Percentiles rank a stretch among this genome's conserved stretches.
Conservation (phyloP, 2,329 filamentous ascomycete genomes). For the Colletotrichum sp. region DNA sequence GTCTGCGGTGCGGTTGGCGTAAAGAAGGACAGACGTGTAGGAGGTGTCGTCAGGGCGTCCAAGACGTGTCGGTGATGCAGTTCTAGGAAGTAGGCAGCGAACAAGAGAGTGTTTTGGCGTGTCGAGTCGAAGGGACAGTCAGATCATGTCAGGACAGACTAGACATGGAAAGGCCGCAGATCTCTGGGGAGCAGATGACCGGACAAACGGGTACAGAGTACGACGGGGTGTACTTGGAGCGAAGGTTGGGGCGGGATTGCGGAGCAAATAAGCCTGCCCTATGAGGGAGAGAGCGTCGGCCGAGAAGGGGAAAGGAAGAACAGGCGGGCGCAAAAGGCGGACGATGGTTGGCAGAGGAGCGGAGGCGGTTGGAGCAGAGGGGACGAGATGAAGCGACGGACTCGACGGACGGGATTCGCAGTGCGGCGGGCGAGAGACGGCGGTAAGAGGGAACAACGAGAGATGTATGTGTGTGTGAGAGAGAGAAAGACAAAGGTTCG, state of each 20-base stretch:
- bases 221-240: background rate
- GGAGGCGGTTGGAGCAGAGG: background rate
- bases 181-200: constrained; percentile 15
- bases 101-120: background rate
- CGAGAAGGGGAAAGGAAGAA: constrained; percentile 13
- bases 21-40: background rate
- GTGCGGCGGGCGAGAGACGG: background rate
- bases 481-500: background rate
- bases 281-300: background rate
- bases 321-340: constrained; percentile 3
- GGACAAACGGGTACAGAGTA: background rate
- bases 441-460: background rate
- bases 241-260: background rate
- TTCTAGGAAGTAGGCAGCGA: background rate
- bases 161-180: constrained; percentile 9
- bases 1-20: background rate
- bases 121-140: background rate
- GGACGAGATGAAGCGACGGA: constrained; percentile 12
- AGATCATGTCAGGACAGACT: background rate
- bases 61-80: background rate
- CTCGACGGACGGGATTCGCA: background rate
- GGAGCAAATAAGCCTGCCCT: background rate
- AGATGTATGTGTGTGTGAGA: background rate
- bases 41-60: background rate
- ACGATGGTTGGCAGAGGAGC: background rate